Base-by-base conservation (phyloP, 768 basidiomycete species). In the Gelatoporia subvermispora region DNA sequence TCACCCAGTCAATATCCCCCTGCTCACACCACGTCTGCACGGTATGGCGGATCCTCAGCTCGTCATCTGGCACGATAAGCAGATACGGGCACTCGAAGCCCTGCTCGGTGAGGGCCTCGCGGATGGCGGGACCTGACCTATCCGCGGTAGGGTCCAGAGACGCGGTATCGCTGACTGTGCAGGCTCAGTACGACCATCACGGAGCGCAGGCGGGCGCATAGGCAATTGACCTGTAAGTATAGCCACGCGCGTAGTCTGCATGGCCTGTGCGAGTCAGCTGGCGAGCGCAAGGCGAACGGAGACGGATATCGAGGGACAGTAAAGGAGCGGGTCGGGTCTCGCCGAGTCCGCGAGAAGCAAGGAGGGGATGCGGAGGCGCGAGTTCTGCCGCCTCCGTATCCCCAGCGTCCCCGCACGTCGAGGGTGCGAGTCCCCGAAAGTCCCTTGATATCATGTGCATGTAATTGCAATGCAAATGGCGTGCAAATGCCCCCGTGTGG, bases 111-210 rank as follows among this genome's bases (percentile, higher is more conserved):
- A 88, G 62, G 45, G 83, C 72, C 17, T 74, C 67, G 50, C 68
- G 69, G 55, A 89, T 81, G 24, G 75, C 68, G 2, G 84, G 84
- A 1, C 87, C 84, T 28, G 87, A 88, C 60, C 69, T 71, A 63
- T 90, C 88, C 22, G 72, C 69, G n/a, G 51, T 62, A 21, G 60
- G 54, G 39, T 75, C 71, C n/a, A 56, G 52, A 2, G 78, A 72
- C 0, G 80, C 84, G 4, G 81, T 85, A 65, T 90, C 88, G 65
- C 87, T 89, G 47, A 88, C 88, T 87, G 45, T 5, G 31, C 31
- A 17, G 18, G 46, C 46, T 41, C 35, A 38, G 44, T 17, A 28
- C 15, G 41, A 22, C 7, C 39, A 17, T 20, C n/a, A 42, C 23
- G 16, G 9, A 24, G 23, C 23, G 44, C 13, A 13, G 9, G 41